A percentile compares a stretch with the other conserved stretches of the same genome.
phyloP scores from a whole-genome alignment of 2,329 filamentous ascomycete species.

The Capronia epimyces region DNA sequence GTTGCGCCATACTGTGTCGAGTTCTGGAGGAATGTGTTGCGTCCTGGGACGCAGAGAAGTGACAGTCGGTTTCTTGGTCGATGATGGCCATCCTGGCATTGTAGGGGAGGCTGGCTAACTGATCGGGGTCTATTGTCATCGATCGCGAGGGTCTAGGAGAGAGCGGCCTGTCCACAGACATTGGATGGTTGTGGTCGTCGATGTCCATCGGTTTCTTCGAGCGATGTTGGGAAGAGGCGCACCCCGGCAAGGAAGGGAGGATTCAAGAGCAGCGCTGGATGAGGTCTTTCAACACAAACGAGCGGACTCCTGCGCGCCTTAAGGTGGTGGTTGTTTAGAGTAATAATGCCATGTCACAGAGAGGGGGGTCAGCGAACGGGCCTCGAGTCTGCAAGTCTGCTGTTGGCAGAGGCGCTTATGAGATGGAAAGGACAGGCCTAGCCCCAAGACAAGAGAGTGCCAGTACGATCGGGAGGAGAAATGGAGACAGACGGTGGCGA shows the following conservation, averaged over 20 bases:
- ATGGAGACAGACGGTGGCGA: background rate
- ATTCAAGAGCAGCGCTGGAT: background rate
- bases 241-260: conserved; percentile 1
- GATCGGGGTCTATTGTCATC: conserved; percentile 23
- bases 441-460: conserved; percentile 3
- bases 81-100: conserved; percentile 28
- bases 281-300: conserved; percentile 13
- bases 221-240: background rate
- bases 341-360: conserved; percentile 17
- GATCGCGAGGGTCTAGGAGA: conserved; percentile 26
- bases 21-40: conserved; percentile 31
- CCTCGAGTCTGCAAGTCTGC: conserved; percentile 11
- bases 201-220: conserved; percentile 19
- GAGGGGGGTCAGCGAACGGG: conserved; percentile 1
- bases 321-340: background rate
- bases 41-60: conserved; percentile 32
- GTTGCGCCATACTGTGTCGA: conserved; percentile 32
- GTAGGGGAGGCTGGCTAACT: conserved; percentile 16
- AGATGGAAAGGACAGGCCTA: conserved; percentile 13
- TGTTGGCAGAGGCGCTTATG: conserved; percentile 20
- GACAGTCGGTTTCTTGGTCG: conserved; percentile 33
- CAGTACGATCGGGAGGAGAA: background rate
- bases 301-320: conserved; percentile 6
- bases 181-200: conserved; percentile 11
- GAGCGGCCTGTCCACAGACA: conserved; percentile 23